Evolutionary conservation across 805 yeast species (phyloP), one percentile per base, ranked within the genome.

Genomic region (Barnettozyma sp.): DNA sequence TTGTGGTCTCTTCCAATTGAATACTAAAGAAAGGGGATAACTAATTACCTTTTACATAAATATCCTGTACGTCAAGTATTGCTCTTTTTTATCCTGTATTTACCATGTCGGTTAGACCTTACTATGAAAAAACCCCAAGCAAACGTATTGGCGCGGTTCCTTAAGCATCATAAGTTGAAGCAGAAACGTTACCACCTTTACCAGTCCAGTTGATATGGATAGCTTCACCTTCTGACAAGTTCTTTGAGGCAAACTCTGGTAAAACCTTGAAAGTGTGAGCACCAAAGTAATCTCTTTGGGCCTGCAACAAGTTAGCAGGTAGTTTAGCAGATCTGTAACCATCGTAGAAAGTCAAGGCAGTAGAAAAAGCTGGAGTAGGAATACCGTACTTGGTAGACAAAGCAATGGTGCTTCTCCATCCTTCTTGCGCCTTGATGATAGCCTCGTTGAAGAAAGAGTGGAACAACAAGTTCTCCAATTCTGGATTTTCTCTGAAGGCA

Each of bases 131-230:
- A n/a, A n/a, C n/a, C n/a, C n/a, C n/a, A n/a, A n/a, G n/a, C n/a
- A n/a, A n/a, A n/a, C n/a, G n/a, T n/a, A n/a, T n/a, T n/a, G n/a
- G n/a, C n/a, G n/a, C n/a, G n/a, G n/a, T n/a, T n/a, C n/a, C 43
- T 65, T 75, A 90, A 67, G 97, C 97, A 57, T 80, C 80, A 69
- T 90, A 90, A 55, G 94, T 85, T 33, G 95, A 70, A 46, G 98
- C 95, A 54, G 96, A 83, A 51, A 88, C 84, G 68, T 92, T 80
- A 73, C 98, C 98, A 70, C 98, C 97, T 58, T 78, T 79, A 65
- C 97, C 97, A 50, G 97, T 90, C 98, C 98, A 90, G 92, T 90
- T 90, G 60, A 92, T 74, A 72, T 90, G 98, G 66, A 90, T 82
- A 71, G 81, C 78, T 51, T 76, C 68, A 56, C 74, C 92, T 49